These are phyloP conservation scores for Candolleomyces eurysporus DNA, from an alignment of 768 basidiomycete species.

Conservation along the genomic window DNA sequence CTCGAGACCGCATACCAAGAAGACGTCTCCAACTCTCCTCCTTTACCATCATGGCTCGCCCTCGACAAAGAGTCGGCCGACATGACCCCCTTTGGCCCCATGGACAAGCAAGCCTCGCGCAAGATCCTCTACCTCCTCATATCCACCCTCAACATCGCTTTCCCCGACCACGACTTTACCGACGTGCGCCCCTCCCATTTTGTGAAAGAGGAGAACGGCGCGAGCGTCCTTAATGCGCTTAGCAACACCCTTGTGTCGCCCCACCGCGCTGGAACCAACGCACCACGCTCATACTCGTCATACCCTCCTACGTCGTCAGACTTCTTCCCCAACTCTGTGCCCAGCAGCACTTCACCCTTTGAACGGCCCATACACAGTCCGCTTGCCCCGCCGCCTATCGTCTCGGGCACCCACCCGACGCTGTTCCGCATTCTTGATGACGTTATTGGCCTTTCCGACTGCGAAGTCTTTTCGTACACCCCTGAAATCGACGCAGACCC, in stretches of 20 bases:
- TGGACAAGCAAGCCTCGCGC: constrained; percentile 78
- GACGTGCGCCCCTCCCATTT: constrained; percentile 90
- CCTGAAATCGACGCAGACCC: constrained; percentile 95
- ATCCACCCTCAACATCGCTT: constrained; percentile 94
- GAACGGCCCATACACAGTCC: constrained; percentile 59
- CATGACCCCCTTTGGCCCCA: constrained; percentile 86
- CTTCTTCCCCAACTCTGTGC: constrained; percentile 74
- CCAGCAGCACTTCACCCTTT: constrained; percentile 69
- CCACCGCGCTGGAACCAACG: constrained; percentile 59
- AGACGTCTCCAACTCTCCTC: constrained; percentile 79
- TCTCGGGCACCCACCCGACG: constrained; percentile 84
- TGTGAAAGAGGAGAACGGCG: constrained; percentile 76
- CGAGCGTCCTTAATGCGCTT: constrained; percentile 78
- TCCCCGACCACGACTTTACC: constrained; percentile 97
- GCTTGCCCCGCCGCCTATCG: constrained; percentile 67
- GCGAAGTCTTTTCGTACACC: constrained; percentile 92
- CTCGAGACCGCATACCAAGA: constrained; percentile 87
- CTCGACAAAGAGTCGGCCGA: constrained; percentile 63
- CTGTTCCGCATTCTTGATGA: constrained; percentile 87
- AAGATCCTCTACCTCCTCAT: constrained; percentile 97
- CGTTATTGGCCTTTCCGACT: constrained; percentile 85
- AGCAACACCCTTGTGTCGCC: constrained; percentile 81
- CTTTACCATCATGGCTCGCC: constrained; percentile 76
- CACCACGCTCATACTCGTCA: constrained; percentile 81
- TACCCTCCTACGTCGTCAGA: constrained; percentile 74